Conservation (phyloP, 352 stramenopile species). For the Phytophthora citrophthora region DNA sequence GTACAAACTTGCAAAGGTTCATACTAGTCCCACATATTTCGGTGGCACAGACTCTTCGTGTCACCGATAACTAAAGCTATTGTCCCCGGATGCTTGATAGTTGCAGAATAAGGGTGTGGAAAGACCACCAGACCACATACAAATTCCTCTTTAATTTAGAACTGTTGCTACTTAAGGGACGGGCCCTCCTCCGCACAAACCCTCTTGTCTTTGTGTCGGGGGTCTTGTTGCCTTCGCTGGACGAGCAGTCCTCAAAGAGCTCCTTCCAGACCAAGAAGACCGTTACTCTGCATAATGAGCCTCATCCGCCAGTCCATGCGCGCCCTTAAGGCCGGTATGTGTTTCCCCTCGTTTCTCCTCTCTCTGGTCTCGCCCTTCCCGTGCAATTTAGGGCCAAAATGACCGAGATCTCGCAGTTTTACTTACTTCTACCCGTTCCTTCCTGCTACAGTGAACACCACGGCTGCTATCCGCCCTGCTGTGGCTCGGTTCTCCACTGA, state of each 20-base stretch:
- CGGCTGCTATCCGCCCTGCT: constrained; percentile 57
- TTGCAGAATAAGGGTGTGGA: constrained; percentile 22
- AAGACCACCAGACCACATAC: constrained; percentile 22
- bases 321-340: constrained; percentile 81
- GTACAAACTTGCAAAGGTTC: too few relatives aligned
- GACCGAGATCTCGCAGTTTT: constrained; percentile 9
- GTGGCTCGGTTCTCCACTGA: constrained; percentile 62
- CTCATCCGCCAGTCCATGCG: constrained; percentile 84
- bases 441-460: constrained; percentile 51
- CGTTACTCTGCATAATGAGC: constrained; percentile 57
- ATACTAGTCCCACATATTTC: neutral
- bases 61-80: constrained; percentile 4
- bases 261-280: constrained; percentile 36
- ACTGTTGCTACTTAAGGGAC: constrained; percentile 23
- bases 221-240: constrained; percentile 28
- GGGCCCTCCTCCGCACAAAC: constrained; percentile 33
- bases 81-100: constrained; percentile 7
- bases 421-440: neutral
- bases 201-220: constrained; percentile 35
- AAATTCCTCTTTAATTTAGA: constrained; percentile 3
- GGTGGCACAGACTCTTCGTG: constrained; percentile 9
- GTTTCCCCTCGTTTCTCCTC: constrained; percentile 3
- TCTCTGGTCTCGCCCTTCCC: neutral
- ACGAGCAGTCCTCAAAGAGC: constrained; percentile 44
- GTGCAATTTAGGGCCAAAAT: neutral